Conservation (phyloP, 2,329 filamentous ascomycete genomes). For the Myriangium duriaei region DNA sequence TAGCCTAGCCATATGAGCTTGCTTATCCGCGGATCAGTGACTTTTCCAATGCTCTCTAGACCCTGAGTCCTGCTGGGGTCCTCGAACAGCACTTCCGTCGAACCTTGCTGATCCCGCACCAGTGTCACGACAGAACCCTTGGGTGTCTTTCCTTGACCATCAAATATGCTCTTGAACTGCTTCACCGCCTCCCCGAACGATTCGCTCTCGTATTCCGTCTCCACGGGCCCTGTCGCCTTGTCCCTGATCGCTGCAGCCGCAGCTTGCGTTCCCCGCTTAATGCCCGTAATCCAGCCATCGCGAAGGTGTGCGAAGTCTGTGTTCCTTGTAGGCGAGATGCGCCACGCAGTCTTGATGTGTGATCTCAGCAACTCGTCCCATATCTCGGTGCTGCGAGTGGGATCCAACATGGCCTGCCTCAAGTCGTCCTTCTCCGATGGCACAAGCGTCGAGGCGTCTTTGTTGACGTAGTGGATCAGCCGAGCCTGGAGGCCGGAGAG, state of each 20-base stretch:
- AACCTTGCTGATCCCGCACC: slow-evolving; percentile 52
- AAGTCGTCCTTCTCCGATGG: slow-evolving; percentile 67
- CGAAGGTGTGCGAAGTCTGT: slow-evolving; percentile 89
- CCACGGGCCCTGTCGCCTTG: slow-evolving; percentile 15
- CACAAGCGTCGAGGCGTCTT: slow-evolving; percentile 69
- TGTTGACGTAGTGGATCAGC: slow-evolving; percentile 63
- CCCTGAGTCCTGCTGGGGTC: slow-evolving; percentile 38
- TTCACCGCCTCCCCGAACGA: slow-evolving; percentile 62
- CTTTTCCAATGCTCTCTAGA: slow-evolving; percentile 45
- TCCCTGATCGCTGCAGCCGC: slow-evolving; percentile 28
- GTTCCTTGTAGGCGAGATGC: slow-evolving; percentile 80
- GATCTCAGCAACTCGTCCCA: slow-evolving; percentile 62
- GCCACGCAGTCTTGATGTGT: slow-evolving; percentile 62
- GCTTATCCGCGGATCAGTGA: slow-evolving; percentile 68
- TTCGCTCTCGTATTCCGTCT: slow-evolving; percentile 53
- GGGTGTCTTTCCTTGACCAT: slow-evolving; percentile 60
- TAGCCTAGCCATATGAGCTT: slow-evolving; percentile 83
- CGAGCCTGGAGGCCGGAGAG: slow-evolving; percentile 67
- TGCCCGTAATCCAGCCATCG: slow-evolving; percentile 79
- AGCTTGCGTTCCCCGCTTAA: slow-evolving; percentile 56
- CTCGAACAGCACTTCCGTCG: slow-evolving; percentile 55
- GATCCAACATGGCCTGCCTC: slow-evolving; percentile 55
- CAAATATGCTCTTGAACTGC: slow-evolving; percentile 72
- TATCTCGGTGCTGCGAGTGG: slow-evolving; percentile 53
- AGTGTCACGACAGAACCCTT: slow-evolving; percentile 71